A percentile compares a stretch with the other conserved stretches of the same genome.
phyloP scores from a whole-genome alignment of 2,329 filamentous ascomycete species.

The Aureobasidium vineae region DNA sequence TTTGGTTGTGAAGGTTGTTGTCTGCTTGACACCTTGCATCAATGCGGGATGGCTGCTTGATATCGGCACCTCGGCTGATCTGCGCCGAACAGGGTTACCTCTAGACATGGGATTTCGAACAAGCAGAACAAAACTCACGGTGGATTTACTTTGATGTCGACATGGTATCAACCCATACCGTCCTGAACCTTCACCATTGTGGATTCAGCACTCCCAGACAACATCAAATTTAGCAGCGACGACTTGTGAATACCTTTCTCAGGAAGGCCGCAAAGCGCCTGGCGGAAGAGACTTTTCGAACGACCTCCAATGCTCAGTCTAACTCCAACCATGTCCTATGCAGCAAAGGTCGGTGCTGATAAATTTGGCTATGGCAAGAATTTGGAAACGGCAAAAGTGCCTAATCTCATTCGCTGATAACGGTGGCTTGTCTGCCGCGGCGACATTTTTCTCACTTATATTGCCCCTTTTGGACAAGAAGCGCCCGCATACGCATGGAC shows the following conservation, averaged over 20 bases:
- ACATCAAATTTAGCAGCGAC: background rate
- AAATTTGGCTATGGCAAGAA: background rate
- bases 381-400: background rate
- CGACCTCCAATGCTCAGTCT: background rate
- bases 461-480: background rate
- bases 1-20: background rate
- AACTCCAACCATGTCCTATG: background rate
- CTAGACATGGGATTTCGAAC: background rate
- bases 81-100: constrained; percentile 12
- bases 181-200: background rate
- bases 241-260: background rate
- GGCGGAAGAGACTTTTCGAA: background rate
- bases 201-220: too few species aligned
- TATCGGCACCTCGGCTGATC: constrained; percentile 7
- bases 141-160: background rate
- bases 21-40: constrained; percentile 19
- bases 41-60: constrained; percentile 4
- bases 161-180: background rate
- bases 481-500: constrained; percentile 2
- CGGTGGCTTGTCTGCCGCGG: background rate
- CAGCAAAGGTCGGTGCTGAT: background rate
- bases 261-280: background rate
- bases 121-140: background rate
- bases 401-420: background rate
- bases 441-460: constrained; percentile 5